These are phyloP conservation scores for Chrysopogon serrulatus DNA, from an alignment of 176 grass and related monocot genomes.

Conservation along the genomic window DNA sequence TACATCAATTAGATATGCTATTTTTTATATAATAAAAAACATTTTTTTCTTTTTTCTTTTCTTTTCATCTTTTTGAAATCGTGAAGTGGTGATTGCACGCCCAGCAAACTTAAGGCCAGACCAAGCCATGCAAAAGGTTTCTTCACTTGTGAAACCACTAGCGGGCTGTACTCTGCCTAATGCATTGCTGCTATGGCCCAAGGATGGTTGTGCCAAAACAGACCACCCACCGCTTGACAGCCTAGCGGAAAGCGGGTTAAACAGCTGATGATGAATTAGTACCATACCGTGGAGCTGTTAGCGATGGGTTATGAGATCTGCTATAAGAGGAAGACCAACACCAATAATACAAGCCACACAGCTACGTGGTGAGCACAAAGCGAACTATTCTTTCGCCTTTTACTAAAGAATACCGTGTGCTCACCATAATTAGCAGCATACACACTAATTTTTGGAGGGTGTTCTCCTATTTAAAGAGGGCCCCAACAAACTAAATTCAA, in stretches of 20 bases:
- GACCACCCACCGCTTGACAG: background rate
- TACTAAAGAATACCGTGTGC: constrained; percentile 92
- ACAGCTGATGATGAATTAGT: background rate
- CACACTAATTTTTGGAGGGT: constrained; percentile 32
- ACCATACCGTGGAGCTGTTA: background rate
- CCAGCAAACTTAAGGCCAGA: no score
- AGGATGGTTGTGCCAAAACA: background rate
- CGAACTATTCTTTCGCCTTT: constrained; percentile 87
- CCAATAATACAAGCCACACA: background rate
- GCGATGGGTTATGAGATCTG: background rate
- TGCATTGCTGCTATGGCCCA: background rate
- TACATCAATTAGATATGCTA: no score
- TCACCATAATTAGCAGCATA: constrained; percentile 37
- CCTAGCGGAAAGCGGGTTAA: background rate
- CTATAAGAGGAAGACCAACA: background rate
- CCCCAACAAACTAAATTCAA: background rate
- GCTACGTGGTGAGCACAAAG: constrained; percentile 60
- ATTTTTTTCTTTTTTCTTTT: no score
- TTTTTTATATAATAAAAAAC: no score
- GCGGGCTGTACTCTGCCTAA: no score
- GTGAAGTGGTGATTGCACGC: no score
- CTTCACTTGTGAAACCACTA: no score
- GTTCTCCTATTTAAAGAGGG: background rate
- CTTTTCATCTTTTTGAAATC: no score
- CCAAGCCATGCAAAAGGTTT: no score